phyloP scores from a whole-genome alignment of 2,329 filamentous ascomycete species.

The Thielaviopsis populi region DNA sequence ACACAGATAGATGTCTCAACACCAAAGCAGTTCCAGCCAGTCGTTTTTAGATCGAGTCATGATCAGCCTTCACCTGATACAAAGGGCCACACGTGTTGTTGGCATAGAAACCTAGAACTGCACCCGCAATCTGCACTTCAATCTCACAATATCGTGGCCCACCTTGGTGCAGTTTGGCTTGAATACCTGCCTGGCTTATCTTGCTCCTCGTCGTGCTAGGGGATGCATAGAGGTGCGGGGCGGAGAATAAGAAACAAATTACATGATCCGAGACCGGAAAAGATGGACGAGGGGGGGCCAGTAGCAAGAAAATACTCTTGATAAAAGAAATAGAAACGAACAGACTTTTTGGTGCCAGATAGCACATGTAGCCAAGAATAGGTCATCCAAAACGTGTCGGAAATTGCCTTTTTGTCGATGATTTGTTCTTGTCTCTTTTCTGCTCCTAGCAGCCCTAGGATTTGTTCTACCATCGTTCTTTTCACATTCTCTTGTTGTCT shows the following conservation, averaged over 20 bases:
- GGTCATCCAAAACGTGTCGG: slow-evolving; percentile 3
- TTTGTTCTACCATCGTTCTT: slow-evolving; percentile 2
- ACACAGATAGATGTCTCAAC: too few species aligned
- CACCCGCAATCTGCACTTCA: background rate
- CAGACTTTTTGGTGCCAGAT: background rate
- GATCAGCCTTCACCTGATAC: background rate
- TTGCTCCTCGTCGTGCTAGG: background rate
- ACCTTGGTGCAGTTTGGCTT: background rate
- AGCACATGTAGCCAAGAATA: slow-evolving; percentile 1
- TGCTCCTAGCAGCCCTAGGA: background rate
- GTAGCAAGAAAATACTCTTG: background rate
- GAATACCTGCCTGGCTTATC: background rate
- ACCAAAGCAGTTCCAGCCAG: background rate
- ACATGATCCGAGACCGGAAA: background rate
- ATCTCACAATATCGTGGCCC: background rate
- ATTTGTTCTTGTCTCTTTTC: background rate
- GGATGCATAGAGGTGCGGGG: background rate
- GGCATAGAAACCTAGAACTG: background rate
- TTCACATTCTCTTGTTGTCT: slow-evolving; percentile 3
- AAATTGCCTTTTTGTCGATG: background rate
- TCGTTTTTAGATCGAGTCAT: background rate
- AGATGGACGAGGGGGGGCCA: background rate
- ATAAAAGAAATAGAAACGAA: background rate
- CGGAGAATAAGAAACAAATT: slow-evolving; percentile 1
- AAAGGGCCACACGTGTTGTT: background rate